Evolutionary conservation across 2,329 filamentous ascomycete species (phyloP), one percentile per base, ranked within the genome.

Genomic region (Endothia cerciana): DNA sequence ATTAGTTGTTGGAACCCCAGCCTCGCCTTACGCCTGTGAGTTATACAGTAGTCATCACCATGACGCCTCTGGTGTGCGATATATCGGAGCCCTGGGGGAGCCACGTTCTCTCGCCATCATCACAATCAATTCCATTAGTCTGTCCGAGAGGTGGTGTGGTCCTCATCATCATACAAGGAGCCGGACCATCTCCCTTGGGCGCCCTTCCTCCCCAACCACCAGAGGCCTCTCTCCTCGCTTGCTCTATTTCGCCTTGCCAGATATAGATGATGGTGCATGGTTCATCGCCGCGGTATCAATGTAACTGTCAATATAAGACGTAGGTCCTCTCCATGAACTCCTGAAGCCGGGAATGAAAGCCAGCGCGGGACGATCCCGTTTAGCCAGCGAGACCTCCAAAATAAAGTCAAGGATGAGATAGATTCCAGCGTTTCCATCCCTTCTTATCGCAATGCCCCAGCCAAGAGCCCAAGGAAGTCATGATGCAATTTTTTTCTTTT

Each of bases 271-370:
- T 30, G 25, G 28, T 36, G 41, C 30, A 36, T 55, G 30, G 51
- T 55, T 15, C 30, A n/a, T 55, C 51, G 30, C 17, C 28, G 30
- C 30, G 51, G 51, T 55, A 55, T 55, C 51, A 55, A 55, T n/a
- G 30, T 33, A 13, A 53, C 19, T 36, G 4, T 36, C 30, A 55
- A 55, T 55, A 55, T 28, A 55, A 22, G n/a, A 33, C 30, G n/a
- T 10, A 33, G 3, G 36, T 33, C 51, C 51, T n/a, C 17, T 36
- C 30, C 51, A n/a, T 22, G 7, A 36, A 55, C 28, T 36, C 51
- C 51, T n/a, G 30, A 55, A 36, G 28, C 51, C 28, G 25, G 2
- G 30, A 55, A n/a, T n/a, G 51, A 55, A 17, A 55, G 28, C 30
- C 17, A 30, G 17, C 13, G 17, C 13, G 6, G 28, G 17, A 8